Base-by-base conservation (phyloP, 2,329 filamentous ascomycete species). In the Pestalotiopsis sp. region DNA sequence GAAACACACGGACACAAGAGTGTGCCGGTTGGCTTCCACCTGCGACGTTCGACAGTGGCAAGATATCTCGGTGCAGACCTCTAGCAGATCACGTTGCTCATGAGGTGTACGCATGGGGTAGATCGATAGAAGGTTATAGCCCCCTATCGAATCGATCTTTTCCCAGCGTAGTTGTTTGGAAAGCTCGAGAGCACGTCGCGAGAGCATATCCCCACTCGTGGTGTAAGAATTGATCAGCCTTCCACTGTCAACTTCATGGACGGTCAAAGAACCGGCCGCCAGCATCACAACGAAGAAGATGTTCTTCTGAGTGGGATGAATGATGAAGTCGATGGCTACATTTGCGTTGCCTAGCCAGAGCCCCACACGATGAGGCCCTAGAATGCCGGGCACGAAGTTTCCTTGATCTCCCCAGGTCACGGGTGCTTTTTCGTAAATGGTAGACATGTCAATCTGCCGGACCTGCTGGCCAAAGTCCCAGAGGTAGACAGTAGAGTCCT, bases 101-200 rank as follows among this genome's bases (percentile, higher is more conserved):
- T 31, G 38, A 36, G 27, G 38, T 58, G 36, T 13, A 27, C n/a
- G 20, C 23, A 36, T 36, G 58, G 49, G 63, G 41, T 66, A 73
- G 52, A 73, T 69, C 31, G 76, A 72, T 41, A 75, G 71, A 13
- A 78, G 68, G 57, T 72, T 73, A 57, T 78, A 78, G 11, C 76
- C 77, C 31, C 77, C 77, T 52, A 73, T 74, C 20, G 71, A 73
- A 59, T 78, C 72, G 20, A 75, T 65, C 59, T 78, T 78, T 69
- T 78, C 75, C 76, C 75, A 78, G 9, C 71, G 73, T 2, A 78
- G 66, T 45, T 74, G 70, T 1, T 72, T 72, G 38, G 41, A 45
- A 39, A 41, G 25, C 20, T 60, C 39, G 4, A 69, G 58, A n/a
- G 65, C 65, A 12, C 45, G 57, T 9, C 58, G 25, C 27, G 64